phyloP scores from a whole-genome alignment of 176 grass and related monocot species.

The Hyparrhenia diplandra region DNA sequence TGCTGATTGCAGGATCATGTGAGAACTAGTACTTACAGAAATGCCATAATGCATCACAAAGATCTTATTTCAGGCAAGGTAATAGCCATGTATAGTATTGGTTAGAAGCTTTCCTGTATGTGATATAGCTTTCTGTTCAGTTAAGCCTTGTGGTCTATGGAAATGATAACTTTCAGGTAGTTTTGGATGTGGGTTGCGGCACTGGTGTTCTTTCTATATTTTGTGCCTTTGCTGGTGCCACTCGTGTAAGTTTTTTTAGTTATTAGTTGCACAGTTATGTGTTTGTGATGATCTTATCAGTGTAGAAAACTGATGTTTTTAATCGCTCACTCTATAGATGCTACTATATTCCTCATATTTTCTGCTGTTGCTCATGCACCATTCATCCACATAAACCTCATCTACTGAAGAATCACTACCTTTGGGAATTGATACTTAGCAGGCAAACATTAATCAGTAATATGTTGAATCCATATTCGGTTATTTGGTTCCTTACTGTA shows the following conservation, averaged over 20 bases:
- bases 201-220: constrained; percentile 97
- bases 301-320: neutral
- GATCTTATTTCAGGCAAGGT: constrained; percentile 93
- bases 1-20: constrained; percentile 75
- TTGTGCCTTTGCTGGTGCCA: constrained; percentile 87
- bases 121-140: neutral
- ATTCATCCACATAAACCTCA: neutral
- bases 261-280: constrained; percentile 7
- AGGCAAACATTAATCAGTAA: neutral
- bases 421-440: constrained; percentile 8
- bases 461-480: neutral
- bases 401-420: neutral
- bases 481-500: neutral
- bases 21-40: constrained; percentile 76
- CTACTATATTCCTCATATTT: neutral
- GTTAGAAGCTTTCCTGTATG: neutral
- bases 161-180: constrained; percentile 65
- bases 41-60: constrained; percentile 83
- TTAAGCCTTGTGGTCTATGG: constrained; percentile 14
- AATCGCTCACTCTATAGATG: neutral
- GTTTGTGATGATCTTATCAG: neutral
- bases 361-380: neutral
- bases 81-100: constrained; percentile 23
- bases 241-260: constrained; percentile 63
- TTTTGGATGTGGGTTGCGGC: constrained; percentile 97